Conservation (phyloP, 2,329 filamentous ascomycete genomes). For the Aspergillus sp. region DNA sequence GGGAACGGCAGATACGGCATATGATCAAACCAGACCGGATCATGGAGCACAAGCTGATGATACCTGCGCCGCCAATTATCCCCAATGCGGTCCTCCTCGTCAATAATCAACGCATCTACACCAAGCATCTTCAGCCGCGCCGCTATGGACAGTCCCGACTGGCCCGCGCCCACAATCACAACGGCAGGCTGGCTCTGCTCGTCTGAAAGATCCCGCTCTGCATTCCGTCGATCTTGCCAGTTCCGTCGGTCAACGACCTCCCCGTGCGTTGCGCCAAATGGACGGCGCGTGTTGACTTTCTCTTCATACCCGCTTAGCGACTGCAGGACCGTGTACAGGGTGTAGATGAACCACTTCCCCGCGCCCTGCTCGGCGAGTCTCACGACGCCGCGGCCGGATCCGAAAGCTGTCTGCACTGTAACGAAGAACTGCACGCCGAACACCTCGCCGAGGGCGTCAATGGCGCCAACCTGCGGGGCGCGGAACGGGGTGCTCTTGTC, state of each 20-base stretch:
- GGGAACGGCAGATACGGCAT: conserved; percentile 67
- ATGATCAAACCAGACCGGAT: conserved; percentile 58
- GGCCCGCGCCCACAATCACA: conserved; percentile 64
- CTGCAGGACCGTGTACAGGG: conserved; percentile 60
- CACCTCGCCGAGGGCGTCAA: conserved; percentile 53
- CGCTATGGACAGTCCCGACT: conserved; percentile 58
- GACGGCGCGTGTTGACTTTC: conserved; percentile 46
- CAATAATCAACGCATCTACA: conserved; percentile 58
- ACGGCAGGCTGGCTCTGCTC: conserved; percentile 57
- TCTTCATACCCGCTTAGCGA: conserved; percentile 59
- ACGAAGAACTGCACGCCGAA: conserved; percentile 60
- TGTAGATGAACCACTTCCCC: conserved; percentile 61
- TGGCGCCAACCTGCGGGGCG: conserved; percentile 44
- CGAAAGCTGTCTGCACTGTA: conserved; percentile 53
- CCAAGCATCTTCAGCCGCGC: conserved; percentile 61
- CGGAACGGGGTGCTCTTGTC: conserved; percentile 35
- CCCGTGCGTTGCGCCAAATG: conserved; percentile 59
- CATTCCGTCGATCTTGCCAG: conserved; percentile 57
- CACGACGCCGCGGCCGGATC: conserved; percentile 57
- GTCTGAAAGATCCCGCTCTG: conserved; percentile 50
- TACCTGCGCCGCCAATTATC: conserved; percentile 67
- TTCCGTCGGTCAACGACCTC: conserved; percentile 55
- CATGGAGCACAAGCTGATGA: conserved; percentile 66
- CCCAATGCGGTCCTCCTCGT: conserved; percentile 58
- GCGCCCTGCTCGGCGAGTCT: conserved; percentile 46